phyloP scores from a whole-genome alignment of 805 yeast genomes.

The Metschnikowia orientalis region DNA sequence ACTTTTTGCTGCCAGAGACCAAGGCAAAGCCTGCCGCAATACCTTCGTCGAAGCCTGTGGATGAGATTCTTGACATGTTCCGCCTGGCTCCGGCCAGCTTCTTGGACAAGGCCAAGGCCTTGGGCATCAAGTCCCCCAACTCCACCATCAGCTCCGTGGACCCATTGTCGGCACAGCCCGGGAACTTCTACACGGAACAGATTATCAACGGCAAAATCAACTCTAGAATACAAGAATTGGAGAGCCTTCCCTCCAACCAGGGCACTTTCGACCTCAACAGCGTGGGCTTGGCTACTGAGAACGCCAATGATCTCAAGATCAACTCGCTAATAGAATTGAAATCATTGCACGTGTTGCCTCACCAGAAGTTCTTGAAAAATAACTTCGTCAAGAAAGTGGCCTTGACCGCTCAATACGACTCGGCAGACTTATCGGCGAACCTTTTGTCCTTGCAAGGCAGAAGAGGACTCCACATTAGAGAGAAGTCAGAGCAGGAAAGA shows the following conservation, averaged over 20 bases:
- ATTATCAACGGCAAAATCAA: slow-evolving; percentile 51
- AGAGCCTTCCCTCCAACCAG: slow-evolving; percentile 62
- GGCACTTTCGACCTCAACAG: slow-evolving; percentile 43
- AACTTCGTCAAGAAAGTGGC: slow-evolving; percentile 51
- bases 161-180: slow-evolving; percentile 42
- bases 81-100: slow-evolving; percentile 7
- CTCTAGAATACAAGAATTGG: slow-evolving; percentile 56
- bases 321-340: slow-evolving; percentile 67
- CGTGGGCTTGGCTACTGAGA: not conserved
- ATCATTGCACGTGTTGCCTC: slow-evolving; percentile 57
- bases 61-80: slow-evolving; percentile 9
- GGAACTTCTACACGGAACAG: slow-evolving; percentile 49
- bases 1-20: slow-evolving; percentile 20
- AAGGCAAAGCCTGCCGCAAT: slow-evolving; percentile 1
- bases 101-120: slow-evolving; percentile 32
- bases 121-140: slow-evolving; percentile 35
- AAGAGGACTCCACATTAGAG: slow-evolving; percentile 62
- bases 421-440: slow-evolving; percentile 47
- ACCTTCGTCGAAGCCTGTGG: slow-evolving; percentile 13
- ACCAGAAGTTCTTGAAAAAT: slow-evolving; percentile 68
- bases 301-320: slow-evolving; percentile 42
- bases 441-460: slow-evolving; percentile 63
- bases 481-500: slow-evolving; percentile 65
- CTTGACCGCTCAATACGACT: slow-evolving; percentile 52
- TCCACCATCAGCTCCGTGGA: slow-evolving; percentile 21